phyloP scores from a whole-genome alignment of 768 basidiomycete species.

The Crepidotus variabilis region DNA sequence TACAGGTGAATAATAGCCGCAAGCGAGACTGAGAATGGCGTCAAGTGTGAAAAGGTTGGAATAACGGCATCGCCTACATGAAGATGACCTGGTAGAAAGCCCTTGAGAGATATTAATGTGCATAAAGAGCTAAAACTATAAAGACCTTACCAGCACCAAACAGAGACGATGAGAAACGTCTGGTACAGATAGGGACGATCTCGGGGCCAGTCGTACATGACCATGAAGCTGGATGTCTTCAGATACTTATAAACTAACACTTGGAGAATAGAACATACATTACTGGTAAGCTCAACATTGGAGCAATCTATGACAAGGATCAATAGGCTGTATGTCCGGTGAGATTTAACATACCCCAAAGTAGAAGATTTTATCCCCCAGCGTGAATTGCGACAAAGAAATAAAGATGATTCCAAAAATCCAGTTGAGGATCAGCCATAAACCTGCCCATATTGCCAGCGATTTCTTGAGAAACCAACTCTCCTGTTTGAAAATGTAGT shows the following conservation, averaged over 20 bases:
- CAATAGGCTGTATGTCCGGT: background rate
- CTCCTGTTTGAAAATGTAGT: conserved; percentile 39
- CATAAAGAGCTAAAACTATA: background rate
- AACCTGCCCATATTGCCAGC: conserved; percentile 57
- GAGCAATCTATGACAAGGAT: conserved; percentile 39
- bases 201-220: conserved; percentile 71
- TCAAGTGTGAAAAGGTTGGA: conserved; percentile 1
- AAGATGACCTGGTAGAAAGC: conserved; percentile 57
- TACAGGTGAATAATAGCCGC: conserved; percentile 33
- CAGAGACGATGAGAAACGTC: conserved; percentile 47
- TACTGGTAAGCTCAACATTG: conserved; percentile 58
- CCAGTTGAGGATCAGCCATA: conserved; percentile 72
- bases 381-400: conserved; percentile 33
- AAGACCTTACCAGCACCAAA: conserved; percentile 58
- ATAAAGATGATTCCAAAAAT: conserved; percentile 53
- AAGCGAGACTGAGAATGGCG: conserved; percentile 27
- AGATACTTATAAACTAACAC: background rate
- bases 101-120: conserved; percentile 29
- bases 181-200: conserved; percentile 60
- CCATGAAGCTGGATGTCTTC: conserved; percentile 38
- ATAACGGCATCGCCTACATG: conserved; percentile 38
- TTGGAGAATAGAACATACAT: conserved; percentile 28
- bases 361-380: conserved; percentile 59
- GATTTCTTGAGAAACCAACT: conserved; percentile 71
- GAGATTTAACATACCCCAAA: conserved; percentile 37